Evolutionary conservation across 1,284 basidiomycete species (phyloP).

Genomic region (Trichosporon sp.): DNA sequence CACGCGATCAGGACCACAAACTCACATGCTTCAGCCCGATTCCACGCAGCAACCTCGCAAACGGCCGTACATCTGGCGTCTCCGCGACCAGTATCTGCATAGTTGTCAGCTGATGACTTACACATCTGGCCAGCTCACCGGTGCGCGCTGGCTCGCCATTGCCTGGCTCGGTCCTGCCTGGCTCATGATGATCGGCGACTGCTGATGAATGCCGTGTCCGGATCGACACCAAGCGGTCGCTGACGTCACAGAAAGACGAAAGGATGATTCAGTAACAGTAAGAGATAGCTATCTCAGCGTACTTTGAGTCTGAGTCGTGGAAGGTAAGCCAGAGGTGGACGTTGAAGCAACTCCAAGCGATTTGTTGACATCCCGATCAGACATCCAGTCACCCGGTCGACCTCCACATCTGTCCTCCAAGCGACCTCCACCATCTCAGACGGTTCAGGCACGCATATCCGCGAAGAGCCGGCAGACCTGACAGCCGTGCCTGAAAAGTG

Average conservation of each 20-base stretch:
- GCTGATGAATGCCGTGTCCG: neutral
- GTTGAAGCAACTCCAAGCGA: neutral
- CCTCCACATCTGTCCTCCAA: neutral
- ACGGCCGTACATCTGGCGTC: slow-evolving; percentile 69
- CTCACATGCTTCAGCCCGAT: slow-evolving; percentile 68
- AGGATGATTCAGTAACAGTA: no score
- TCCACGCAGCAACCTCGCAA: slow-evolving; percentile 66
- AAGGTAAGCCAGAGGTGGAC: neutral
- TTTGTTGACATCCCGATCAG: neutral
- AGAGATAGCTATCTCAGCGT: no score
- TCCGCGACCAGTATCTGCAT: slow-evolving; percentile 70
- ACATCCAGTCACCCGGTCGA: neutral
- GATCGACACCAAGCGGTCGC: neutral
- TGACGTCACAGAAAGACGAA: no score
- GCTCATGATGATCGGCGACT: neutral
- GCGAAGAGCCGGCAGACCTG: no score
- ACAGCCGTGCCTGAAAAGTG: neutral
- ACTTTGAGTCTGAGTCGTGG: no score
- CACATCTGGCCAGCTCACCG: neutral
- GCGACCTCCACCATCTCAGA: neutral
- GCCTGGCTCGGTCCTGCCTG: neutral
- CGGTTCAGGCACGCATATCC: neutral
- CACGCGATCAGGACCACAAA: neutral
- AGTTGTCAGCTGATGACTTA: neutral
- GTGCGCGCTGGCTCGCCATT: neutral